Evolutionary conservation across 169 alveolate genomes (phyloP).

Genomic region (Eimeria falciformis): DNA sequence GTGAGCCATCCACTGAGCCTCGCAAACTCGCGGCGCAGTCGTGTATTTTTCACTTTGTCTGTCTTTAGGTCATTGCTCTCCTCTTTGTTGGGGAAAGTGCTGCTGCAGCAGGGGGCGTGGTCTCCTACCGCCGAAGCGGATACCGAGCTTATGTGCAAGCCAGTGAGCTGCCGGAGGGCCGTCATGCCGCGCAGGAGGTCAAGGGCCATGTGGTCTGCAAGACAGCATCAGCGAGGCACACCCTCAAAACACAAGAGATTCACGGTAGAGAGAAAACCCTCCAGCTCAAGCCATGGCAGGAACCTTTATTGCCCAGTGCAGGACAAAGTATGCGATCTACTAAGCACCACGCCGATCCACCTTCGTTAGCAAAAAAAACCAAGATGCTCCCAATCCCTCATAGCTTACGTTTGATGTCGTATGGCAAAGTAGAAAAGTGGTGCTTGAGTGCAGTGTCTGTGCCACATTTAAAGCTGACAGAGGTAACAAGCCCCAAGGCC

Average conservation of each 20-base stretch:
- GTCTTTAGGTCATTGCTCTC: background rate
- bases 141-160: conserved; percentile 43
- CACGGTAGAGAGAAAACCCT: too few species aligned
- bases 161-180: conserved; percentile 73
- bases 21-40: conserved; percentile 59
- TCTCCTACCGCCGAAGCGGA: conserved; percentile 47
- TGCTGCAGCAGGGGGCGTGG: conserved; percentile 45
- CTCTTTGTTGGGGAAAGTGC: background rate
- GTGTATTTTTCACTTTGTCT: conserved; percentile 29
- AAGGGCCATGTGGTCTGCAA: conserved; percentile 73
- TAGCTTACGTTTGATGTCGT: conserved; percentile 43
- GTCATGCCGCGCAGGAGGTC: conserved; percentile 73
- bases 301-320: too few species aligned
- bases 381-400: background rate
- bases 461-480: conserved; percentile 55
- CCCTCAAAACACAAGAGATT: too few species aligned
- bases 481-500: conserved; percentile 56
- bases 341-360: too few species aligned
- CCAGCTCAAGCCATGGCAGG: too few species aligned
- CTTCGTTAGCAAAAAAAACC: too few species aligned
- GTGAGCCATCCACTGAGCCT: conserved; percentile 59
- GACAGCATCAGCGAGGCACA: background rate
- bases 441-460: conserved; percentile 69
- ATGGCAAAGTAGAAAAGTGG: conserved; percentile 44
- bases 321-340: too few species aligned